These are phyloP conservation scores for Salvia hispanica DNA, from an alignment of 257 asterid species.

Conservation along the genomic window DNA sequence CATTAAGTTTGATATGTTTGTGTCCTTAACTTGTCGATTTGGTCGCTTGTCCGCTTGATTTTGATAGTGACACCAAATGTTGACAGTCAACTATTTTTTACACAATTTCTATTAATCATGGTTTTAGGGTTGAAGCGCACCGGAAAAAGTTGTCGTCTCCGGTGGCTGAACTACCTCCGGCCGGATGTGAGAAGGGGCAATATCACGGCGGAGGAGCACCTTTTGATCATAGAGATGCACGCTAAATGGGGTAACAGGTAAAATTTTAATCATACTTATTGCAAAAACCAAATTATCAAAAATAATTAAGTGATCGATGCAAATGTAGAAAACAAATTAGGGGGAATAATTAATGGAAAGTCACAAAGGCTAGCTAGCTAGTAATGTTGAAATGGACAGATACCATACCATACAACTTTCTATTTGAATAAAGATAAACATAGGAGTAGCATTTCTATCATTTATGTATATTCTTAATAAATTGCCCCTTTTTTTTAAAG, in stretches of 20 bases:
- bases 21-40: no score
- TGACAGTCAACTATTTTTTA: no score
- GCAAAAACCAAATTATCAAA: not conserved
- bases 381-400: slow-evolving; percentile 49
- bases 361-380: slow-evolving; percentile 37
- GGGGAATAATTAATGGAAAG: not conserved
- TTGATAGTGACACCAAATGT: no score
- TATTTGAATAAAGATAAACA: no score
- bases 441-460: no score
- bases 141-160: slow-evolving; percentile 90
- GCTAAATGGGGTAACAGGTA: slow-evolving; percentile 98
- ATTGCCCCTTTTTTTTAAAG: no score
- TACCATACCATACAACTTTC: slow-evolving; percentile 33
- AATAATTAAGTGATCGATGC: not conserved
- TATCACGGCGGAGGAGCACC: slow-evolving; percentile 86
- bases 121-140: slow-evolving; percentile 79
- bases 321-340: not conserved
- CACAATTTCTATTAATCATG: no score
- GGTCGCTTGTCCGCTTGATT: no score
- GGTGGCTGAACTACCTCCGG: slow-evolving; percentile 95
- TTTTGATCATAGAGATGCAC: slow-evolving; percentile 87
- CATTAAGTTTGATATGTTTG: no score
- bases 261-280: not conserved
- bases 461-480: no score
- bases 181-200: slow-evolving; percentile 94